Evolutionary conservation across 2,329 filamentous ascomycete genomes (phyloP), one percentile per base, ranked within the genome.

Genomic region (Ophiostoma pallidulum): DNA sequence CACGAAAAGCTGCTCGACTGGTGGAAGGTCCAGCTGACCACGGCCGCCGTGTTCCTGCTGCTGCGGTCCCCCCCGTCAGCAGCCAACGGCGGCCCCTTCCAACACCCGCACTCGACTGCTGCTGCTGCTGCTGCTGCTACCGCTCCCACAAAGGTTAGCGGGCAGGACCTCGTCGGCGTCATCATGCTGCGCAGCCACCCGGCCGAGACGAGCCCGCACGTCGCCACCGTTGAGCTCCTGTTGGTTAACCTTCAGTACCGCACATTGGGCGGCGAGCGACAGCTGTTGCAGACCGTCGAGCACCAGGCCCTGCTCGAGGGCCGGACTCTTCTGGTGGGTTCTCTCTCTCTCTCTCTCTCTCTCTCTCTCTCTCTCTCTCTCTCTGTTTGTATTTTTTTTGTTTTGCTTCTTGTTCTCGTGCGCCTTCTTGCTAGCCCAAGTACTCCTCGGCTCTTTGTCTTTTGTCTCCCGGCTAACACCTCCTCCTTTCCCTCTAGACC

Each of bases 201-300:
- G 16, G 67, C 66, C 4, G 74, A 83, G 59, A 82, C 78, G 4
- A 75, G 71, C 0, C 67, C 70, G 0, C 77, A 77, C 53, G 66
- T 77, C 26, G 76, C 66, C 3, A 55, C 61, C 9, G 72, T 83
- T 2, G 72, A 82, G 60, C 77, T 78, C 58, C 64, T 83, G 31
- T 64, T 83, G 33, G 67, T 82, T 9, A 71, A 69, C 51, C 73
- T 72, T 12, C 64, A 63, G 39, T 72, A 70, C 55, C 66, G 78
- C 8, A 58, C 67, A 2, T 65, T 64, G 40, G 77, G 78, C 4
- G 70, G 74, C 40, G 77, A 75, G 3, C 70, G 63, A 52, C 59
- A 61, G 18, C 57, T 83, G 54, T 71, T 82, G 62, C 56, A 49
- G 19, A 67, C 67, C n/a, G 53, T 82, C n/a, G 77, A 84, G 59